Conservation (phyloP, 2,329 filamentous ascomycete species). For the Monilinia laxa region DNA sequence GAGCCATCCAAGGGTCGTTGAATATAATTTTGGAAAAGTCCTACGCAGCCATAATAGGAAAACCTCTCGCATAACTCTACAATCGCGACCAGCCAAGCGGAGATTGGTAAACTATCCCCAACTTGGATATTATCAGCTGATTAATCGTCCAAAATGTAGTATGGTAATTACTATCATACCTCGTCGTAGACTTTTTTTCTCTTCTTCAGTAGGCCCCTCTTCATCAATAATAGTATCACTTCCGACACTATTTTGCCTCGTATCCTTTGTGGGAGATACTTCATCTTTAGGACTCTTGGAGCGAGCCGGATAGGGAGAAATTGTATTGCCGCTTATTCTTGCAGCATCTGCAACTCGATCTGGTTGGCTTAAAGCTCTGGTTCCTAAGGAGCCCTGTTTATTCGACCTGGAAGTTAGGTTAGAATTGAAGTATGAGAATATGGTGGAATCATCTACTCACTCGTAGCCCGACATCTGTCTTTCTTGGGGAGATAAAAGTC, state of each 20-base stretch:
- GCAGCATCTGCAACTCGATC: not conserved
- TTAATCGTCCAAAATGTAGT: not conserved
- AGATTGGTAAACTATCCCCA: slow-evolving; percentile 19
- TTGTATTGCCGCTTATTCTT: not conserved
- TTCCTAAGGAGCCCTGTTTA: not conserved
- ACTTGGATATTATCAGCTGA: slow-evolving; percentile 7
- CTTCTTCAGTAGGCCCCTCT: slow-evolving; percentile 8
- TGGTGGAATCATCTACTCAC: not conserved
- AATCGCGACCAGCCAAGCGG: slow-evolving; percentile 21
- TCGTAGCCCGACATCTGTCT: not conserved
- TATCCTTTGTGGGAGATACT: not conserved
- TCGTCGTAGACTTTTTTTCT: slow-evolving; percentile 5
- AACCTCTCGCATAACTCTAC: slow-evolving; percentile 42
- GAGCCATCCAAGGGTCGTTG: slow-evolving; percentile 43
- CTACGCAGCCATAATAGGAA: slow-evolving; percentile 62
- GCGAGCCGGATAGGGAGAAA: not conserved
- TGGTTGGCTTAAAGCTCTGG: not conserved
- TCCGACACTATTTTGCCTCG: not conserved
- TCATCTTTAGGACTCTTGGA: slow-evolving; percentile 3
- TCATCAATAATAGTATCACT: not conserved
- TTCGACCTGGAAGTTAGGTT: not conserved
- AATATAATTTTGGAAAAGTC: slow-evolving; percentile 63
- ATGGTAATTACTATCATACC: not conserved
- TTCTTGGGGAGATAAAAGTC: not conserved
- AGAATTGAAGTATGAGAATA: not conserved